Conservation (phyloP, 148 eudicot species). For the Simmondsia chinensis region DNA sequence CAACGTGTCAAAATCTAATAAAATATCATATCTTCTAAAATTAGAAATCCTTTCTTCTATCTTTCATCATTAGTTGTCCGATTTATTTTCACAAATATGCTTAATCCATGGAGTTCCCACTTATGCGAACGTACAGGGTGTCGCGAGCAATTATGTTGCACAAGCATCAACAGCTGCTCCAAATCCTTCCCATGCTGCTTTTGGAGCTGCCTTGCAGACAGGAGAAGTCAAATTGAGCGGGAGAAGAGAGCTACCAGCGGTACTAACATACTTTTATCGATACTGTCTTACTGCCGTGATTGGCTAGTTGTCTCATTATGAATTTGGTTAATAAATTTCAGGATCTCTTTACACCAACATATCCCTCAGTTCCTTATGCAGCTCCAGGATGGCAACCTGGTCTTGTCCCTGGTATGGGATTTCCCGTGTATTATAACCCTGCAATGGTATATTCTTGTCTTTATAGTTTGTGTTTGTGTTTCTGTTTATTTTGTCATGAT, state of each 20-base stretch:
- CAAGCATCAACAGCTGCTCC: constrained; percentile 26
- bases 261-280: constrained; percentile 13
- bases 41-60: no score
- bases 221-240: constrained; percentile 36
- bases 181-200: constrained; percentile 12
- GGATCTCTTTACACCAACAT: constrained; percentile 78
- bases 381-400: constrained; percentile 75
- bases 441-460: constrained; percentile 38
- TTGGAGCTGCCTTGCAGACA: constrained; percentile 15
- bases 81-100: constrained; percentile 6
- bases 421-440: constrained; percentile 53
- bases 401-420: constrained; percentile 43
- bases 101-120: constrained; percentile 14
- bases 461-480: background rate
- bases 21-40: no score
- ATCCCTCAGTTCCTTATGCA: constrained; percentile 34
- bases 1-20: no score
- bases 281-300: background rate
- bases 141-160: constrained; percentile 21
- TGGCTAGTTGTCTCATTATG: background rate
- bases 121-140: constrained; percentile 21
- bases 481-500: background rate
- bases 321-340: constrained; percentile 16
- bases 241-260: constrained; percentile 76
- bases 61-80: no score